These are phyloP conservation scores for Peronosclerospora sorghi DNA, from an alignment of 352 stramenopile genomes.

Conservation along the genomic window DNA sequence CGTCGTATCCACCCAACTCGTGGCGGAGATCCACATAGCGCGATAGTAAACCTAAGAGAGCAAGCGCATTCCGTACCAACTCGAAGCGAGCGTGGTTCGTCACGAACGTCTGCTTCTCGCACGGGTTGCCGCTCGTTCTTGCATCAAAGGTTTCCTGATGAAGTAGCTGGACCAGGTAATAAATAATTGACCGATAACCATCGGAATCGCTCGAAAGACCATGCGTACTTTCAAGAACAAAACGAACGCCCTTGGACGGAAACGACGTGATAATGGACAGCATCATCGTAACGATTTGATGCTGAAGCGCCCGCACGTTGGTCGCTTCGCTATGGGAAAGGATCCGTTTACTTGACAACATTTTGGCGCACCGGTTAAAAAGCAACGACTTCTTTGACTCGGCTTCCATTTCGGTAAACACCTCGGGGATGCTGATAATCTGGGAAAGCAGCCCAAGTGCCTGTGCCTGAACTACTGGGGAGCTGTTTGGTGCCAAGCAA, in stretches of 20 bases:
- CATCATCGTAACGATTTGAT: slow-evolving; percentile 48
- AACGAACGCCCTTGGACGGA: slow-evolving; percentile 47
- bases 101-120: slow-evolving; percentile 13
- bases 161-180: slow-evolving; percentile 48
- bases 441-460: slow-evolving; percentile 30
- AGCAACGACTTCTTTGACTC: slow-evolving; percentile 45
- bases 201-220: slow-evolving; percentile 35
- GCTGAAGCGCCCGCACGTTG: slow-evolving; percentile 31
- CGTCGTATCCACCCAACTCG: slow-evolving; percentile 39
- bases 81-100: slow-evolving; percentile 16
- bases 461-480: slow-evolving; percentile 20
- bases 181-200: slow-evolving; percentile 45
- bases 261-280: slow-evolving; percentile 41
- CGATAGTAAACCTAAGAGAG: slow-evolving; percentile 41
- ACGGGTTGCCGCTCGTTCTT: slow-evolving; percentile 18
- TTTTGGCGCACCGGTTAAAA: slow-evolving; percentile 62
- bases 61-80: slow-evolving; percentile 49
- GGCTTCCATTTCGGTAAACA: slow-evolving; percentile 29
- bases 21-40: slow-evolving; percentile 52
- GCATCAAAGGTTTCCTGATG: slow-evolving; percentile 48
- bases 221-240: slow-evolving; percentile 61
- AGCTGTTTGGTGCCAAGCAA: slow-evolving; percentile 30
- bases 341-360: slow-evolving; percentile 23
- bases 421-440: slow-evolving; percentile 28
- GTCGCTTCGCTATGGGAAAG: slow-evolving; percentile 6